Percentiles rank a stretch among this genome's conserved stretches.
phyloP scores from a whole-genome alignment of 768 basidiomycete genomes.

The Boletus coccyginus region DNA sequence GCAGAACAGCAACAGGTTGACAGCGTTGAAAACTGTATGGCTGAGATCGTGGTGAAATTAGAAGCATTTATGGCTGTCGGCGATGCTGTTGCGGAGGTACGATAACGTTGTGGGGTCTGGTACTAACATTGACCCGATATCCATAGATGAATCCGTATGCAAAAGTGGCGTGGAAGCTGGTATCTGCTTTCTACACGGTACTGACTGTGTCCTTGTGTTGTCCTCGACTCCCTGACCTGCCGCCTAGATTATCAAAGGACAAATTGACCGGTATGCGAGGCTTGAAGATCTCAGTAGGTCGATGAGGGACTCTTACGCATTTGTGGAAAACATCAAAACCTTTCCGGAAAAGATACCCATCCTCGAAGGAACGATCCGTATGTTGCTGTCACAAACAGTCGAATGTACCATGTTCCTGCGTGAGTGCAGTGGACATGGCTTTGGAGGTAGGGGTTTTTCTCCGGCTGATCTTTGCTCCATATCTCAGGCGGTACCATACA shows the following conservation, averaged over 20 bases:
- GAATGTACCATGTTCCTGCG: slow-evolving; percentile 38
- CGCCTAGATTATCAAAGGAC: slow-evolving; percentile 26
- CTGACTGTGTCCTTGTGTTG: background rate
- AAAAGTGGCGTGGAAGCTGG: slow-evolving; percentile 28
- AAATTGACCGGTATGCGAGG: slow-evolving; percentile 25
- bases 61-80: slow-evolving; percentile 25
- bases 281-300: slow-evolving; percentile 25
- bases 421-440: slow-evolving; percentile 35
- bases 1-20: background rate
- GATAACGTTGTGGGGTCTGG: background rate
- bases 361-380: slow-evolving; percentile 27
- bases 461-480: background rate
- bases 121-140: background rate
- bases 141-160: slow-evolving; percentile 25
- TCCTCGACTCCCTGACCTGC: slow-evolving; percentile 4
- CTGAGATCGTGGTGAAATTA: slow-evolving; percentile 20
- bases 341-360: slow-evolving; percentile 27
- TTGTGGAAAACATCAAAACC: slow-evolving; percentile 28
- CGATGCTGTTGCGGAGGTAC: slow-evolving; percentile 23
- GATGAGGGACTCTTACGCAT: slow-evolving; percentile 33
- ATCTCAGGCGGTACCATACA: slow-evolving; percentile 11
- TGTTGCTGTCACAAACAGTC: slow-evolving; percentile 31
- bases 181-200: slow-evolving; percentile 29
- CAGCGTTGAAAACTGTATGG: slow-evolving; percentile 17
- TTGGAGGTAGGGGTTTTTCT: slow-evolving; percentile 25